Evolutionary conservation across 495 filamentous ascomycete species (phyloP), one percentile per base, ranked within the genome.

Genomic region (Usnea hakonensis): DNA sequence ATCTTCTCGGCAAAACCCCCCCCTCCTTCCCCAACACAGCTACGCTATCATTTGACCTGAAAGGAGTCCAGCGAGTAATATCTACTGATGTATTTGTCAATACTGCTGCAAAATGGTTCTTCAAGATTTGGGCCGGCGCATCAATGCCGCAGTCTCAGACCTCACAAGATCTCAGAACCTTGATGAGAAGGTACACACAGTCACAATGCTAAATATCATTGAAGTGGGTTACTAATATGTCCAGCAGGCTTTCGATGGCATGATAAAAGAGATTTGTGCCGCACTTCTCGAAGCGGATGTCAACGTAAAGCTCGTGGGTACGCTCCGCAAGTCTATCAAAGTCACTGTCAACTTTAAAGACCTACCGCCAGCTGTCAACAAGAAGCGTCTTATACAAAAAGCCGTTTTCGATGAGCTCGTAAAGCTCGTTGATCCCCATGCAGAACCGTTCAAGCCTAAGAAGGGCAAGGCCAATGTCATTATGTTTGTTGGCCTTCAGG

Each of bases 401-500:
- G 84, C 94, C 65, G 95, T 99, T 67, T 99, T 92, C 73, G 95
- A 99, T 72, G 91, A 97, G 72, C 85, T 99, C 56, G 94, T 97
- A 59, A 85, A 88, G 63, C 85, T 99, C 53, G 94, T 99, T 56
- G 90, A 99, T 69, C 94, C 94, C 21, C 94, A 97, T 76, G 90
- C 89, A 65, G 91, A 96, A 62, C 86, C 93, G 0, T 99, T 96
- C 81, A 91, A 94, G 67, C 94, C 95, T 28, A 96, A 94, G 79
- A 99, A 99, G 74, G 90, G 90, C 61, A 94, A 93, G 68, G 77
- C 87, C 52, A 97, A 96, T 74, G 89, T 97, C 67, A 96, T 99
- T 72, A 99, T 99, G 94, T 97, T 99, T 67, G 95, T 99, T 61
- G 94, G 94, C 71, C 78, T 99, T 48, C 94, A 99, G 72, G 94